Evolutionary conservation across 2,329 filamentous ascomycete genomes (phyloP), one percentile per base, ranked within the genome.

Genomic region (Seiridium unicorne): DNA sequence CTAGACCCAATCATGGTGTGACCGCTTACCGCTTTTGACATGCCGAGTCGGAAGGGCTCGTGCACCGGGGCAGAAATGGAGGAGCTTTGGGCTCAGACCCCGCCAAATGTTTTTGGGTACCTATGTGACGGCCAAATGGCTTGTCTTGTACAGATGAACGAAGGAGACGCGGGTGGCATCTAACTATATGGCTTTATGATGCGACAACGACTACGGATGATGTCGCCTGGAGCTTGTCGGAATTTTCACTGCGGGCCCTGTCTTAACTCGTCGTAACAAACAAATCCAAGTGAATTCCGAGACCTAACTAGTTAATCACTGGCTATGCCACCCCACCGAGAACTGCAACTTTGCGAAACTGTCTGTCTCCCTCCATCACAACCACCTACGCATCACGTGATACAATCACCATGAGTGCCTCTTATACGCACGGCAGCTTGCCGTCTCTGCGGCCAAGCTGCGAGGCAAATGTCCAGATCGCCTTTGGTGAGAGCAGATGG

Each of bases 401-500:
- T 56, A n/a, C 40, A 9, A 13, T 56, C 54, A 56, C 42, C n/a
- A 65, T 65, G 63, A 62, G 55, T 44, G 61, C 56, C 5, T 58
- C 61, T 57, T 44, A 44, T 10, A 49, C 34, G 46, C 5, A 18
- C 9, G 38, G 35, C 31, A 4, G 18, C 8, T 53, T 34, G 56
- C 59, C 63, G 4, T 26, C 63, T 10, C 55, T 69, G 40, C 65
- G 65, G 49, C 34, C 54, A 4, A 59, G 59, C 9, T 64, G 63
- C 2, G 61, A 63, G 7, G 18, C 82, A 55, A 80, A 84, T 73
- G 76, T 87, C 8, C 81, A 85, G 72, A 76, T 78, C 11, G 82
- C 82, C 57, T 87, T 84, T 60, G 75, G 76, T 46, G 81, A 84
- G 58, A 76, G 79, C 56, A 83, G 83, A 70, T 87, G 84, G 84